These are phyloP conservation scores for Macrolepiota dolichaula DNA, from an alignment of 768 basidiomycete genomes.

Conservation along the genomic window DNA sequence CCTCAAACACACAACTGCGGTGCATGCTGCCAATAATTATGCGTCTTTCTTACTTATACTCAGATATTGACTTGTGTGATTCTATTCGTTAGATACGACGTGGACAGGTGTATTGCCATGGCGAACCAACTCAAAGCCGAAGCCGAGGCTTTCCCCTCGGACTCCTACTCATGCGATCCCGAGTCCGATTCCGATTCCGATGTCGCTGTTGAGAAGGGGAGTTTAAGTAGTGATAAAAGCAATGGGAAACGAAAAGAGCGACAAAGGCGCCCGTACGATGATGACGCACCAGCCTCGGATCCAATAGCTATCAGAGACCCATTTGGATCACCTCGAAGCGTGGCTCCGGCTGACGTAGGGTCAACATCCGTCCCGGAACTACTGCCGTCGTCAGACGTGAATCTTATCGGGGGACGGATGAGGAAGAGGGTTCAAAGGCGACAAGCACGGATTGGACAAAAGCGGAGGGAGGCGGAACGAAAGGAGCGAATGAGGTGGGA, in stretches of 20 bases:
- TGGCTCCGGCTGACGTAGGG: not conserved
- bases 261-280: not conserved
- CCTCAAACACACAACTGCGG: not conserved
- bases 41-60: not conserved
- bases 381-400: not conserved
- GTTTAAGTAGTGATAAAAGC: not conserved
- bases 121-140: slow-evolving; percentile 17
- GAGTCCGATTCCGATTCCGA: slow-evolving; percentile 7
- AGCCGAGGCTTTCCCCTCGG: not conserved
- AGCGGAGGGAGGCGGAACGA: slow-evolving; percentile 10
- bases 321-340: too few species aligned
- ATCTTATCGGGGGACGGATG: not conserved
- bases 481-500: slow-evolving; percentile 10
- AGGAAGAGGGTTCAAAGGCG: not conserved
- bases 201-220: not conserved
- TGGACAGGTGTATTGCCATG: slow-evolving; percentile 35
- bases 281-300: too few species aligned
- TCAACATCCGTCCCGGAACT: not conserved
- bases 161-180: not conserved
- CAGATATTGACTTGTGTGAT: not conserved
- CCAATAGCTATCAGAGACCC: too few species aligned
- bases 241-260: not conserved
- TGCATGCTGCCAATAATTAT: not conserved
- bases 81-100: slow-evolving; percentile 40
- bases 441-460: not conserved